Conservation (phyloP, 768 basidiomycete genomes). For the Macrolepiota dolichaula region DNA sequence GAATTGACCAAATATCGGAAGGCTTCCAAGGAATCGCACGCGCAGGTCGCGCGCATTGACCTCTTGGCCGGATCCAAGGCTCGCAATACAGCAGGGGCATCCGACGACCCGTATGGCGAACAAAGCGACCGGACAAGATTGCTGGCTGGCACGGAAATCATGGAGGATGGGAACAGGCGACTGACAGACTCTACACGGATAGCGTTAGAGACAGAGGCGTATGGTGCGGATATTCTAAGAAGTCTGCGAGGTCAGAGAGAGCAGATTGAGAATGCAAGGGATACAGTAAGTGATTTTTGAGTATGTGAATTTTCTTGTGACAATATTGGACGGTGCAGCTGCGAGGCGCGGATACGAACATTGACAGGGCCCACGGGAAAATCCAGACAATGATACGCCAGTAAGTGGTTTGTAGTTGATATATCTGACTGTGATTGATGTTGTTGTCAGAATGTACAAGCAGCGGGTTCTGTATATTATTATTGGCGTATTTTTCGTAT, state of each 20-base stretch:
- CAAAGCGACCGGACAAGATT: conserved; percentile 68
- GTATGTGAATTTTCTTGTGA: not conserved
- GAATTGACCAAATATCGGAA: conserved; percentile 78
- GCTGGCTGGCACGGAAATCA: conserved; percentile 63
- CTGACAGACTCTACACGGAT: conserved; percentile 78
- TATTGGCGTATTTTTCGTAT: conserved; percentile 75
- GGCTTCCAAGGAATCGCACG: conserved; percentile 66
- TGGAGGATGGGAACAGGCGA: conserved; percentile 73
- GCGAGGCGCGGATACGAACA: conserved; percentile 73
- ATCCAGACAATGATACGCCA: conserved; percentile 90
- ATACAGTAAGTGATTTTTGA: conserved; percentile 53
- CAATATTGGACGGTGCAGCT: conserved; percentile 42
- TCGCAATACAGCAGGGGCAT: conserved; percentile 19
- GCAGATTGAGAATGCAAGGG: conserved; percentile 84
- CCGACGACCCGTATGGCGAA: conserved; percentile 73
- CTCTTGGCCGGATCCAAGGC: conserved; percentile 35
- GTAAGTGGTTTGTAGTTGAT: conserved; percentile 35
- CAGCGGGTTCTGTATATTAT: conserved; percentile 76
- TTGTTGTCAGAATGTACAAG: conserved; percentile 74
- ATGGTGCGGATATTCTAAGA: conserved; percentile 85
- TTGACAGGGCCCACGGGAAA: conserved; percentile 86
- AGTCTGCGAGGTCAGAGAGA: conserved; percentile 82
- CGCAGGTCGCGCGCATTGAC: conserved; percentile 64
- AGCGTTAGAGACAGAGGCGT: conserved; percentile 90
- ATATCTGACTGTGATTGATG: not conserved